A percentile compares a stretch with the other conserved stretches of the same genome.
These are phyloP conservation scores for Vigna radiata DNA, from an alignment of 306 rosid genomes.

Conservation along the genomic window DNA sequence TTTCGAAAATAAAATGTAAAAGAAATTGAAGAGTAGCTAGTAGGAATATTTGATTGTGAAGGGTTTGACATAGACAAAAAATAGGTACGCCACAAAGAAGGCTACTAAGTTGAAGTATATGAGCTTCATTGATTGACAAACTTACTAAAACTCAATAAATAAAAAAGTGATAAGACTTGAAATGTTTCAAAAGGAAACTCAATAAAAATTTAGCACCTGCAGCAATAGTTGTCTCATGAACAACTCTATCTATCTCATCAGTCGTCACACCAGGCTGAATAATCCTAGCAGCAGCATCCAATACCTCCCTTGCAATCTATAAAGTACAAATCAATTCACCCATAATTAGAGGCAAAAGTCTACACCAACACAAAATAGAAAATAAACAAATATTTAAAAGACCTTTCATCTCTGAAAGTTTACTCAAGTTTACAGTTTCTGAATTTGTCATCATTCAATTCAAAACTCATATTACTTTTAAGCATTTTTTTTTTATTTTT, in stretches of 20 bases:
- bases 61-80: neutral
- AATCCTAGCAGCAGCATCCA: conserved; percentile 90
- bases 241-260: conserved; percentile 92
- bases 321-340: conserved; percentile 22
- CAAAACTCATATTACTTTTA: neutral
- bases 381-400: conserved; percentile 2
- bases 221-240: conserved; percentile 89
- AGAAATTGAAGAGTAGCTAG: neutral
- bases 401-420: conserved; percentile 11
- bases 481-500: neutral
- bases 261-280: conserved; percentile 91
- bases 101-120: neutral
- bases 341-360: neutral
- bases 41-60: neutral
- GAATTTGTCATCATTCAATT: too few relatives aligned
- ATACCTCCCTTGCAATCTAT: conserved; percentile 87
- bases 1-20: neutral
- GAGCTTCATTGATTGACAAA: neutral
- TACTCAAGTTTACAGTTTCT: neutral
- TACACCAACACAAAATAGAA: neutral
- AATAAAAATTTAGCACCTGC: conserved; percentile 63
- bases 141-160: conserved; percentile 10
- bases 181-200: conserved; percentile 19
- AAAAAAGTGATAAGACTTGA: neutral
- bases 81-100: neutral